Percentiles rank a stretch among this genome's conserved stretches.
phyloP scores from a whole-genome alignment of 306 rosid species.

The Medicago arabica region DNA sequence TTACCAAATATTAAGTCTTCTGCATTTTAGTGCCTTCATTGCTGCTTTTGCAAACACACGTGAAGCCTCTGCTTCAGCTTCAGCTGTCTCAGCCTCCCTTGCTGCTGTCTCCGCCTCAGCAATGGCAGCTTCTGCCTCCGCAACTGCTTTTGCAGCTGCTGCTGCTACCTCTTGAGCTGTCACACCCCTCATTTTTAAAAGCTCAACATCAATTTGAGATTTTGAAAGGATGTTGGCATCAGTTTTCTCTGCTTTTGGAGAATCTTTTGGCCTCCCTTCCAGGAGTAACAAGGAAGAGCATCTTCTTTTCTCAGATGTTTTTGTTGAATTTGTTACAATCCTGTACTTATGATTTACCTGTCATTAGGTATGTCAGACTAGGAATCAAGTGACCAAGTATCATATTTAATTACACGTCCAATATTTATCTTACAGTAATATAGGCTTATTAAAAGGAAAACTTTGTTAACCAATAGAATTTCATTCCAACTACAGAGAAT shows the following conservation, averaged over 20 bases:
- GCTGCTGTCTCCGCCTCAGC: slow-evolving; percentile 93
- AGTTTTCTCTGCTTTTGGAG: slow-evolving; percentile 57
- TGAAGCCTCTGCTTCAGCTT: slow-evolving; percentile 95
- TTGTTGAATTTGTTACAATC: slow-evolving; percentile 57
- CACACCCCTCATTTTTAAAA: slow-evolving; percentile 72
- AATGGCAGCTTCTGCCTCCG: slow-evolving; percentile 94
- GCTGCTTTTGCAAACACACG: slow-evolving; percentile 93
- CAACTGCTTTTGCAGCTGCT: slow-evolving; percentile 92
- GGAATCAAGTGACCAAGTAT: slow-evolving; percentile 28
- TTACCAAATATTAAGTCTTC: slow-evolving; percentile 62
- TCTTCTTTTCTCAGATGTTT: slow-evolving; percentile 67
- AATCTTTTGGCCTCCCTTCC: slow-evolving; percentile 64
- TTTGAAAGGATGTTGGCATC: slow-evolving; percentile 62
- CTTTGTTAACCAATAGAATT: slow-evolving; percentile 5
- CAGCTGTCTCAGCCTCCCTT: slow-evolving; percentile 89
- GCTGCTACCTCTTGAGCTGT: slow-evolving; percentile 88
- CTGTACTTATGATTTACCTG: slow-evolving; percentile 86
- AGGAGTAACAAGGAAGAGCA: slow-evolving; percentile 54
- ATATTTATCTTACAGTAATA: neutral
- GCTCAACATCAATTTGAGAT: slow-evolving; percentile 77
- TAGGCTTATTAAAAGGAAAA: slow-evolving; percentile 1
- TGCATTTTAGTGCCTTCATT: slow-evolving; percentile 80
- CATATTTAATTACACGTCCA: too few species aligned
- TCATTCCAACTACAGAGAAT: slow-evolving; percentile 1
- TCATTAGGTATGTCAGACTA: slow-evolving; percentile 36